These are phyloP conservation scores for Ascocoryne sarcoides DNA, from an alignment of 2,329 filamentous ascomycete species.

Conservation along the genomic window DNA sequence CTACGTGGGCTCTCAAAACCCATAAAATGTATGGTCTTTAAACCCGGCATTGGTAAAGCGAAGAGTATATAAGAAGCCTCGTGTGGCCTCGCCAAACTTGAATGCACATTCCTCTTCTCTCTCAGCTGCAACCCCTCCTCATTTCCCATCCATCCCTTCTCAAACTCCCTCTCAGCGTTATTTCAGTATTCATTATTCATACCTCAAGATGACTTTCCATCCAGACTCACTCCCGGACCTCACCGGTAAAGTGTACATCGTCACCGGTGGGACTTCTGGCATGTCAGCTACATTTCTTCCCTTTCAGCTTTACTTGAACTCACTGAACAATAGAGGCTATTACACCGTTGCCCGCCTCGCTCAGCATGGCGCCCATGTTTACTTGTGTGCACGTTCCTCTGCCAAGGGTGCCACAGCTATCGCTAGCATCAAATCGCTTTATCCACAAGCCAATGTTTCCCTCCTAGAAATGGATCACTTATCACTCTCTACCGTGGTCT, in stretches of 20 bases:
- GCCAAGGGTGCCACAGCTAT: constrained; percentile 16
- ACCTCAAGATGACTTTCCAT: constrained; percentile 16
- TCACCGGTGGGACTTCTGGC: constrained; percentile 25
- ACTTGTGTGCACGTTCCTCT: constrained; percentile 17
- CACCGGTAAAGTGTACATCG: constrained; percentile 15
- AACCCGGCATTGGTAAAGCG: too few species aligned
- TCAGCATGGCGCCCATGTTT: constrained; percentile 19
- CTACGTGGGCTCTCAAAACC: too few species aligned
- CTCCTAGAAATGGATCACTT: constrained; percentile 31
- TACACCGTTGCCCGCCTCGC: constrained; percentile 34
- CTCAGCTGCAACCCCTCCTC: too few species aligned
- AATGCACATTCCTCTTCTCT: too few species aligned
- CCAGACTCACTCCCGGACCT: constrained; percentile 16
- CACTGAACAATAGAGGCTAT: constrained; percentile 28
- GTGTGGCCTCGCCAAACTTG: too few species aligned
- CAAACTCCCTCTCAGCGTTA: too few species aligned
- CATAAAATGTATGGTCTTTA: too few species aligned
- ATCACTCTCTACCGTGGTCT: constrained; percentile 30
- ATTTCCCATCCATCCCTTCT: too few species aligned
- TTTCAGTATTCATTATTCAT: too few species aligned
- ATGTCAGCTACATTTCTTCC: constrained; percentile 21
- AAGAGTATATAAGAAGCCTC: too few species aligned
- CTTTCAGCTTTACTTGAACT: background rate
- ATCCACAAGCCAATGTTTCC: constrained; percentile 12
- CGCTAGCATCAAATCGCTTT: constrained; percentile 9